phyloP scores from a whole-genome alignment of 805 yeast species.

The Myxozyma udenii region DNA sequence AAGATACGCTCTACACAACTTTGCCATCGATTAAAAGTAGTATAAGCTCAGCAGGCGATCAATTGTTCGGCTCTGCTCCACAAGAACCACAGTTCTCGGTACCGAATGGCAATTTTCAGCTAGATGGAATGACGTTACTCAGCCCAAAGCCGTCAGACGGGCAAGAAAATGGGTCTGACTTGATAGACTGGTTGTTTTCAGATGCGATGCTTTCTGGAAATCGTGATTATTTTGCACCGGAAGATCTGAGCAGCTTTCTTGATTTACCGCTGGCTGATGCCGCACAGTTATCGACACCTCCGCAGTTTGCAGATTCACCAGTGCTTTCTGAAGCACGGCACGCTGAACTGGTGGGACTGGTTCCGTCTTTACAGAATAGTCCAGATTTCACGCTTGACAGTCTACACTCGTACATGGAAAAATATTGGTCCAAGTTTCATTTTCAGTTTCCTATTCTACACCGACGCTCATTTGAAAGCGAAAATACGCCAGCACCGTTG shows the following conservation, averaged over 20 bases:
- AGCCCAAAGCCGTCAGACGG: too few species aligned
- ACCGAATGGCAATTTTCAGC: too few species aligned
- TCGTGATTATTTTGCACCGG: constrained; percentile 32
- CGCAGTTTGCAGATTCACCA: constrained; percentile 36
- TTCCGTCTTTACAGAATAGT: constrained; percentile 38
- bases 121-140: too few species aligned
- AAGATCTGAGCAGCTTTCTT: constrained; percentile 31
- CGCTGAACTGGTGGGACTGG: constrained; percentile 30
- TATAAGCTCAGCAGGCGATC: too few species aligned
- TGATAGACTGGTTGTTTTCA: constrained; percentile 40
- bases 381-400: constrained; percentile 39
- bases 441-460: constrained; percentile 60
- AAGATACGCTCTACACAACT: too few species aligned
- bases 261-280: constrained; percentile 43
- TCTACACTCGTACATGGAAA: constrained; percentile 35
- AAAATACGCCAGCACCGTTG: constrained; percentile 48
- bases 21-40: too few species aligned
- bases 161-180: too few species aligned
- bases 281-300: constrained; percentile 41
- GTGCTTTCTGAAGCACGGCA: constrained; percentile 37
- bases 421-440: constrained; percentile 59
- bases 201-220: constrained; percentile 37
- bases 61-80: too few species aligned
- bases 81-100: too few species aligned
- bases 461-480: constrained; percentile 55